A percentile compares a stretch with the other conserved stretches of the same genome.
phyloP scores from a whole-genome alignment of 1,284 basidiomycete species.

The Austroboletus niveus region DNA sequence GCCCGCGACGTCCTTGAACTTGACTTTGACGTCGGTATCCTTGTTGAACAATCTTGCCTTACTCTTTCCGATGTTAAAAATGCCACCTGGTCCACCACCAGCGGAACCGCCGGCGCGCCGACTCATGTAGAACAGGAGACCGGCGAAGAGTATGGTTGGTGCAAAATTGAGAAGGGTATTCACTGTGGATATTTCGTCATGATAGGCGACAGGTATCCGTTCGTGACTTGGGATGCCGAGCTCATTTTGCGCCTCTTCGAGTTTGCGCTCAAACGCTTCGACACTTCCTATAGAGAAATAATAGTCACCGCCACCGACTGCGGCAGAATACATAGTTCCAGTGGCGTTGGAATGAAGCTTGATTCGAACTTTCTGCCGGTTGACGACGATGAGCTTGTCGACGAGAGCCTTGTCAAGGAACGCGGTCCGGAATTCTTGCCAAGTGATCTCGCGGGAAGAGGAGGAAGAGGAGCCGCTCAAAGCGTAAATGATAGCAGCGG shows the following conservation, averaged over 20 bases:
- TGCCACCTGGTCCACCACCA: conserved; percentile 77
- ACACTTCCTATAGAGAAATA: conserved; percentile 98
- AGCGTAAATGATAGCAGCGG: conserved; percentile 66
- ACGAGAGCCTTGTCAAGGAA: conserved; percentile 97
- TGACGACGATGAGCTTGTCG: conserved; percentile 92
- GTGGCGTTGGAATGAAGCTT: conserved; percentile 86
- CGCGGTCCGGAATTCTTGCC: conserved; percentile 97
- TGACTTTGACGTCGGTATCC: conserved; percentile 91
- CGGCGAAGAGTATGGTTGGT: conserved; percentile 89
- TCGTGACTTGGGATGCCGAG: conserved; percentile 90
- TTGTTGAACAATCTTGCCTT: conserved; percentile 96
- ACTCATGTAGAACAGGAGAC: conserved; percentile 89
- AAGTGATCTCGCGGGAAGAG: conserved; percentile 88
- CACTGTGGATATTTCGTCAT: conserved; percentile 88
- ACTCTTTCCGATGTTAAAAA: conserved; percentile 98
- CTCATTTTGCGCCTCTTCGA: conserved; percentile 92
- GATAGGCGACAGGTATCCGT: conserved; percentile 95
- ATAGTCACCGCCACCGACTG: conserved; percentile 61
- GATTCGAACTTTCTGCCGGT: conserved; percentile 86
- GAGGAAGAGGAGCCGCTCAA: conserved; percentile 60
- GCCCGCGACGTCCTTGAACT: conserved; percentile 95
- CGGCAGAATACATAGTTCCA: conserved; percentile 64
- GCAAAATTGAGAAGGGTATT: conserved; percentile 89
- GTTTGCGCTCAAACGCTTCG: conserved; percentile 93
- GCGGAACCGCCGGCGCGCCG: conserved; percentile 68